phyloP scores from a whole-genome alignment of 2,329 filamentous ascomycete species.

The Metarhizium humberi region DNA sequence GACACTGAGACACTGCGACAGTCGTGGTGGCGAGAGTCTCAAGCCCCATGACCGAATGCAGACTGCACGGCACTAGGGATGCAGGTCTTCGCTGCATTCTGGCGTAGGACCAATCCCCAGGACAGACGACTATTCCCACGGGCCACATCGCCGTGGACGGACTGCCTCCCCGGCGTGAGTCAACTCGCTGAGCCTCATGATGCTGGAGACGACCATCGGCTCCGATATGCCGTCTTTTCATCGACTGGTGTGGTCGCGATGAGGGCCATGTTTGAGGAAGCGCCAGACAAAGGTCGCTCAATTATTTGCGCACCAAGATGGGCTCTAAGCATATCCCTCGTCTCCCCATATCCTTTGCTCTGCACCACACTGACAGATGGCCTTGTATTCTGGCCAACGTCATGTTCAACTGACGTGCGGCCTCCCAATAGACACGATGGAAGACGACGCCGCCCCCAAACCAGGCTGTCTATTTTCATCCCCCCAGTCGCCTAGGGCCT shows the following conservation, averaged over 20 bases:
- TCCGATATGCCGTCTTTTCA: background rate
- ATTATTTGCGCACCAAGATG: background rate
- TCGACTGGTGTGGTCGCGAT: background rate
- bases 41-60: background rate
- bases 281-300: background rate
- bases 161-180: background rate
- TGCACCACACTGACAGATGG: background rate
- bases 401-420: background rate
- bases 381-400: conserved; percentile 2
- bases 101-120: background rate
- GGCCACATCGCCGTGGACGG: background rate
- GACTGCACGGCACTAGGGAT: background rate
- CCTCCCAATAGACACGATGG: background rate
- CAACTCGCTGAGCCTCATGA: background rate
- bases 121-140: background rate
- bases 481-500: background rate
- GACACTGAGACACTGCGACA: background rate
- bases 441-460: background rate
- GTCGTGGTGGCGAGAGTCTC: background rate
- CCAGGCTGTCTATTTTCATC: conserved; percentile 4
- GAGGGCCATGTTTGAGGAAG: background rate
- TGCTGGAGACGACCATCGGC: background rate
- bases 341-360: background rate
- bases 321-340: too few relatives aligned
- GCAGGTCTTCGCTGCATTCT: background rate